These are phyloP conservation scores for Durio zibethinus DNA, from an alignment of 345 rosid genomes.

Conservation along the genomic window DNA sequence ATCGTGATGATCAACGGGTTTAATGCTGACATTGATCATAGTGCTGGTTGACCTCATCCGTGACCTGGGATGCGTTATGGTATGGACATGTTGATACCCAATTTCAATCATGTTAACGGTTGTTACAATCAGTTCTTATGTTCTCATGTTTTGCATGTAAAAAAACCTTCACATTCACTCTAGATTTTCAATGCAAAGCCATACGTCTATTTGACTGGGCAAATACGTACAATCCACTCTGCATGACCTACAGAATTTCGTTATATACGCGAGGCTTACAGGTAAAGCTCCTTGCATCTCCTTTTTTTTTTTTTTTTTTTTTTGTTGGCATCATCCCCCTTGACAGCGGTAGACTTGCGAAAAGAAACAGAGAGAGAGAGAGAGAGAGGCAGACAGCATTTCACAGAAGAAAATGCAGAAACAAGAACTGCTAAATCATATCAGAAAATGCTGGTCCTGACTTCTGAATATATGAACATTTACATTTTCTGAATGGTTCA, in stretches of 20 bases:
- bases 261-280: background rate
- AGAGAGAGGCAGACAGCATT: no score
- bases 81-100: background rate
- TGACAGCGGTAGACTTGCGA: background rate
- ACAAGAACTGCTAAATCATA: no score
- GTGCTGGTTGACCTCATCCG: background rate
- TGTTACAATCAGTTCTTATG: background rate
- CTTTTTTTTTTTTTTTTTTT: no score
- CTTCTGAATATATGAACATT: no score
- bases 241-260: background rate
- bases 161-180: background rate
- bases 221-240: background rate
- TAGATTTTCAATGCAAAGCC: background rate
- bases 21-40: background rate
- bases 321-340: background rate
- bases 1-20: constrained; percentile 15
- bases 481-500: no score
- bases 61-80: background rate
- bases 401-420: no score
- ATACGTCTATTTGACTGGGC: background rate
- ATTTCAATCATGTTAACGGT: background rate
- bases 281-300: background rate
- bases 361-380: background rate
- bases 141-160: background rate
- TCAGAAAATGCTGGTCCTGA: no score